These are phyloP conservation scores for Cryptococcus sp. DNA, from an alignment of 1,284 basidiomycete species.

Conservation along the genomic window DNA sequence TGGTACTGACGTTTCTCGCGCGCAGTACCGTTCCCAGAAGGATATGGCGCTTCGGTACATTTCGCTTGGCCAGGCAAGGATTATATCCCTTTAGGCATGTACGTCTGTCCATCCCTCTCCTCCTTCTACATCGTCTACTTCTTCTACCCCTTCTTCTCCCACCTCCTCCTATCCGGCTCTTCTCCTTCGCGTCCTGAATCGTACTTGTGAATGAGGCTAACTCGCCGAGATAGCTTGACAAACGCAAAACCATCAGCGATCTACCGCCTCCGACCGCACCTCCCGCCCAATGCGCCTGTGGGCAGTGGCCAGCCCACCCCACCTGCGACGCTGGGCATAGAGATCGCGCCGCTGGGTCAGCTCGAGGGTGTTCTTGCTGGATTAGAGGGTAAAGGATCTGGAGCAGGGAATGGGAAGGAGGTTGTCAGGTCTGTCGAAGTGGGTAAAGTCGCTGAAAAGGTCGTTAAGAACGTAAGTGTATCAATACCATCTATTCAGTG, in stretches of 20 bases:
- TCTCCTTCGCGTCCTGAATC: too few species aligned
- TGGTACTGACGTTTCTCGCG: background rate
- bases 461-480: constrained; percentile 52
- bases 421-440: constrained; percentile 41
- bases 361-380: constrained; percentile 56
- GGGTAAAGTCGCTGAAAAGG: constrained; percentile 50
- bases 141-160: background rate
- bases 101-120: constrained; percentile 50
- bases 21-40: constrained; percentile 79
- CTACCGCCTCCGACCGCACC: constrained; percentile 73
- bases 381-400: constrained; percentile 58
- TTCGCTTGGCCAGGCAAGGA: constrained; percentile 87
- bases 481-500: background rate
- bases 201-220: too few species aligned
- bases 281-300: constrained; percentile 30
- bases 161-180: too few species aligned
- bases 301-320: constrained; percentile 1
- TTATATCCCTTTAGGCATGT: constrained; percentile 86
- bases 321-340: constrained; percentile 55
- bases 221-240: constrained; percentile 64
- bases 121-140: too few species aligned
- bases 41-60: constrained; percentile 85
- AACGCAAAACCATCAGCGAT: constrained; percentile 91
- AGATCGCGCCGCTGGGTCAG: constrained; percentile 59
- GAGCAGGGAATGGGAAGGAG: constrained; percentile 31